Evolutionary conservation across 176 grass and related monocot genomes (phyloP).

Genomic region (Carex myosuroides): DNA sequence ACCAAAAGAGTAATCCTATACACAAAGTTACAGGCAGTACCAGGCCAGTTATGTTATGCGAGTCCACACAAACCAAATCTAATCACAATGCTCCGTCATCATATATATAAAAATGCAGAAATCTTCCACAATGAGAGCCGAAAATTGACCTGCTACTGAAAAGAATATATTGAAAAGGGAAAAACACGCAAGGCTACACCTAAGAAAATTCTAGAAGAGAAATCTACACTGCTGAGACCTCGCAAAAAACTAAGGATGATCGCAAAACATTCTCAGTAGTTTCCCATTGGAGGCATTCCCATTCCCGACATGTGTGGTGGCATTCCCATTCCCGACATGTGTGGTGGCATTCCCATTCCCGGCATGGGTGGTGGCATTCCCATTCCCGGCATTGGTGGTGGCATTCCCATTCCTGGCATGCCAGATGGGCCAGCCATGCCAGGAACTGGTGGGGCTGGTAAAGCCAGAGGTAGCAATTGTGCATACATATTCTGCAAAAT

Average conservation of each 20-base stretch:
- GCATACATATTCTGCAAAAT: constrained; percentile 95
- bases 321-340: too few relatives aligned
- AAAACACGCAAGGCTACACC: constrained; percentile 2
- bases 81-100: constrained; percentile 1
- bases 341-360: constrained; percentile 70
- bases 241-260: background rate
- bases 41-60: background rate
- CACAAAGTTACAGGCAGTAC: constrained; percentile 26
- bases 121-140: constrained; percentile 15
- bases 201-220: constrained; percentile 13
- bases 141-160: constrained; percentile 27
- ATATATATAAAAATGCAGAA: constrained; percentile 13
- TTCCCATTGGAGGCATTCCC: constrained; percentile 45
- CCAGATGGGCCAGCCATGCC: constrained; percentile 56
- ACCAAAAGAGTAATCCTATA: constrained; percentile 24
- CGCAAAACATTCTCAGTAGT: constrained; percentile 37
- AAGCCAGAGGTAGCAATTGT: constrained; percentile 77
- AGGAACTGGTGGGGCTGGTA: constrained; percentile 69
- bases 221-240: constrained; percentile 1
- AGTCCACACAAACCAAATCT: constrained; percentile 11
- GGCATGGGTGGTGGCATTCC: background rate
- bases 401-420: constrained; percentile 9
- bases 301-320: too few relatives aligned
- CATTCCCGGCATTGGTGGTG: background rate
- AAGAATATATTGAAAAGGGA: constrained; percentile 26